Base-by-base conservation (phyloP, 2,329 filamentous ascomycete species). In the Colletotrichum eleusines region DNA sequence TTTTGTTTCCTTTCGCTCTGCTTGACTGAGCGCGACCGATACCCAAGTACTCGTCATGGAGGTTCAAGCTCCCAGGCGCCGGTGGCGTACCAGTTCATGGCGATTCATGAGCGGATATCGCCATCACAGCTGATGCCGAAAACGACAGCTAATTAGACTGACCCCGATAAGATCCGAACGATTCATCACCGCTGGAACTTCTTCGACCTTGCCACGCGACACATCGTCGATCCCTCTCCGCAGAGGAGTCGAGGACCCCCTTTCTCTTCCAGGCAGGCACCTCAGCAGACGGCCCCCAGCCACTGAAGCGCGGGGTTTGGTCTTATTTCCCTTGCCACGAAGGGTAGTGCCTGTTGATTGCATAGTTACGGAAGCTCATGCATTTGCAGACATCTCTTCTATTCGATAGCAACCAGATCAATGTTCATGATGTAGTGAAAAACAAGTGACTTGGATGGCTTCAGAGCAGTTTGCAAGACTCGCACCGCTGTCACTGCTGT, bases 231-330 rank as follows among this genome's bases (percentile, higher is more conserved):
- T 59, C 87, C 87, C 0, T 88, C 87, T 0, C 86, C 86, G 5
- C 87, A 89, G 73, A 79, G 87, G 1, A 89, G 5, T 87, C 89
- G 73, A 79, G 87, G 1, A 89, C 87, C 0, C 87, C 87, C 0
- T 86, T 88, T 68, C 78, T 89, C 0, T 87, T 89, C 75, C 88
- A 90, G 72, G 88, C 88, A 0, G 89, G 89, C 0, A 89, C 87
- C 0, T 90, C 88, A 0, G 74, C 85, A 0, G 88, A 88, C 0
- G 88, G 89, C 0, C 86, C 84, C 1, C 12, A 31, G 6, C 6
- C 14, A 28, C 14, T 51, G 16, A 51, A 51, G 6, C 14, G 26
- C 16, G 6, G 48, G 8, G 5, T 9, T 16, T 0, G 16, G 6
- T 28, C 11, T 16, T 20, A 12, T 28, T 28, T 2, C 23, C 42